Evolutionary conservation across 2,329 filamentous ascomycete genomes (phyloP).

Genomic region (Pseudogymnoascus sp.): DNA sequence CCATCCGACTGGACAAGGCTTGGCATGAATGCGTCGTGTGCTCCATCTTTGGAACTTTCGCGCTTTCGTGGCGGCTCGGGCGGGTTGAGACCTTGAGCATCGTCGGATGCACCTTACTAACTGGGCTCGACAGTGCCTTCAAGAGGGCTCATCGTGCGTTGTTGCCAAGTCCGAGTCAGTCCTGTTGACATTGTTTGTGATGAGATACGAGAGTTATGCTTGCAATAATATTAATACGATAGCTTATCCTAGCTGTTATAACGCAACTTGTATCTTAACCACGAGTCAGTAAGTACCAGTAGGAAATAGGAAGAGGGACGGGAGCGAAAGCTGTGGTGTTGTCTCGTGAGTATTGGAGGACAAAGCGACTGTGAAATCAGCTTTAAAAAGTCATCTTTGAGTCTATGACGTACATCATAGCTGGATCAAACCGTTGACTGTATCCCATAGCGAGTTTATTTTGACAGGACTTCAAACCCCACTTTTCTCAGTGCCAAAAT

Average conservation of each 20-base stretch:
- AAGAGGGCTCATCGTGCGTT: slow-evolving; percentile 2
- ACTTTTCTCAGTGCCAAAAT: neutral
- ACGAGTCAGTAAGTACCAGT: neutral
- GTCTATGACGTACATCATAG: neutral
- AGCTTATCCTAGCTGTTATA: neutral
- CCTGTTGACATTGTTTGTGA: neutral
- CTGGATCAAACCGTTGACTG: neutral
- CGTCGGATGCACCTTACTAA: neutral
- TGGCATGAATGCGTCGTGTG: slow-evolving; percentile 1
- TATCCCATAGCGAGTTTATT: neutral
- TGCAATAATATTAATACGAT: neutral
- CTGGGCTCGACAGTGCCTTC: neutral
- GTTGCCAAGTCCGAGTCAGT: neutral
- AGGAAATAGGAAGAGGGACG: neutral
- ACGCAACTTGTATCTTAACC: neutral
- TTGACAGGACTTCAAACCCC: neutral
- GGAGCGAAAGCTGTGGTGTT: neutral
- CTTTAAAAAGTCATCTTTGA: neutral
- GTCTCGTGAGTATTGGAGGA: neutral
- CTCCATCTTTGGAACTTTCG: neutral
- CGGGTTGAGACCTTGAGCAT: neutral
- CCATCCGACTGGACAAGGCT: neutral
- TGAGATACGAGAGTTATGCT: neutral
- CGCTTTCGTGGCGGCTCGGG: neutral
- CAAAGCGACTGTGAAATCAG: neutral